phyloP scores from a whole-genome alignment of 768 basidiomycete species.

The Podaxis sp. region DNA sequence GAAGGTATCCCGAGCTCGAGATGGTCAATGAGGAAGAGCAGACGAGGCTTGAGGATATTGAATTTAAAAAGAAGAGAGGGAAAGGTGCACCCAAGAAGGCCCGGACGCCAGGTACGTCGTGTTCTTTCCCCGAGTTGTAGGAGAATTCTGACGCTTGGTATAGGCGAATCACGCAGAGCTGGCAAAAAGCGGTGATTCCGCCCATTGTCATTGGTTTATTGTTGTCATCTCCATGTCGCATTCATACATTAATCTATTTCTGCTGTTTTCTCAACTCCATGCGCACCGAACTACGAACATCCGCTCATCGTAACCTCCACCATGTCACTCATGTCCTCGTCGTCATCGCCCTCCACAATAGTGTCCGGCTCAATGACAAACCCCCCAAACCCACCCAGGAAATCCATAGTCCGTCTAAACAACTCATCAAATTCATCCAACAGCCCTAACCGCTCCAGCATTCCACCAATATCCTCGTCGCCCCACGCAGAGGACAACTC shows the following conservation, averaged over 20 bases:
- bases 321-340: constrained; percentile 7
- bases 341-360: constrained; percentile 15
- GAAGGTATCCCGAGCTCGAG: constrained; percentile 54
- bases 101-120: constrained; percentile 54
- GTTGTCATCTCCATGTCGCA: not conserved
- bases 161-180: constrained; percentile 10
- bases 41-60: constrained; percentile 67
- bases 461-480: constrained; percentile 34
- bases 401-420: constrained; percentile 60
- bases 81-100: constrained; percentile 86
- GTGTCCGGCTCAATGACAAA: constrained; percentile 22
- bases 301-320: constrained; percentile 9
- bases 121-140: not conserved
- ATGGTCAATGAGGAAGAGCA: constrained; percentile 67
- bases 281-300: not conserved
- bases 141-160: not conserved
- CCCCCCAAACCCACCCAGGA: constrained; percentile 49
- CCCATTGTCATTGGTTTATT: not conserved
- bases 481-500: constrained; percentile 21
- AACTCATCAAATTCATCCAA: constrained; percentile 65
- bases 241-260: constrained; percentile 1
- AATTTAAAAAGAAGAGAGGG: constrained; percentile 68
- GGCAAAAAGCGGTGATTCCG: constrained; percentile 8
- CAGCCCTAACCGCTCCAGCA: constrained; percentile 51
- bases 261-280: not conserved